Base-by-base conservation (phyloP, 2,329 filamentous ascomycete genomes). In the Ophiostoma quercus region DNA sequence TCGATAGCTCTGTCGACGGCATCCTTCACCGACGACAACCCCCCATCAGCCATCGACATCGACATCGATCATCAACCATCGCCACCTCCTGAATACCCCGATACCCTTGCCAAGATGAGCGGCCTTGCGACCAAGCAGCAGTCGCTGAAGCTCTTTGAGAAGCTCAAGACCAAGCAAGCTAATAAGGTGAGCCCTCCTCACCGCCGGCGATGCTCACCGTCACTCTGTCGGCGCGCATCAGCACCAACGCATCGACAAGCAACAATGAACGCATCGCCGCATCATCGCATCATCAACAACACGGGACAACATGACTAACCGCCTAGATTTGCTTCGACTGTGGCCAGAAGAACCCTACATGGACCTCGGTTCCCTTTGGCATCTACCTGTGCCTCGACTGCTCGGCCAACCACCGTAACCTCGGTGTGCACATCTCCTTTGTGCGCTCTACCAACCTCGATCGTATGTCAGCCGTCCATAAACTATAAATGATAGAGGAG, bases 371-470 rank as follows among this genome's bases (percentile, higher is more conserved):
- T 41, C 94, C 94, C 12, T 93, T 99, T 74, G 95, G 73, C 77
- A 98, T 99, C 79, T 99, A 98, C 79, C 88, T 99, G 29, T 99
- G 95, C 78, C 90, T 99, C 76, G 95, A 99, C 82, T 99, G 95
- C 83, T 97, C 94, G 60, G 91, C 94, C 70, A 93, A 97, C 80
- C 95, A 99, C 81, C 90, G 95, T 76, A 98, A 98, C 80, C 89
- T 99, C 76, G 95, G 95, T 80, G 94, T 98, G 72, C 95, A 99
- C 82, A 97, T 99, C 81, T 97, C 94, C 75, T 99, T 99, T 84
- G 95, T 99, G 77, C 91, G 95, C 77, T 98, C 94, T 72, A 98
- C 94, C 73, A 97, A 97, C 80, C 91, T 99, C 80, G 95, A 99
- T 80, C 93, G 94, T 98, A 91, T 29, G 25, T 29, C 25, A 29